A percentile compares a stretch with the other conserved stretches of the same genome.
Conservation (phyloP, 208 protist genomes). For the Angomonas ambiguus region DNA sequence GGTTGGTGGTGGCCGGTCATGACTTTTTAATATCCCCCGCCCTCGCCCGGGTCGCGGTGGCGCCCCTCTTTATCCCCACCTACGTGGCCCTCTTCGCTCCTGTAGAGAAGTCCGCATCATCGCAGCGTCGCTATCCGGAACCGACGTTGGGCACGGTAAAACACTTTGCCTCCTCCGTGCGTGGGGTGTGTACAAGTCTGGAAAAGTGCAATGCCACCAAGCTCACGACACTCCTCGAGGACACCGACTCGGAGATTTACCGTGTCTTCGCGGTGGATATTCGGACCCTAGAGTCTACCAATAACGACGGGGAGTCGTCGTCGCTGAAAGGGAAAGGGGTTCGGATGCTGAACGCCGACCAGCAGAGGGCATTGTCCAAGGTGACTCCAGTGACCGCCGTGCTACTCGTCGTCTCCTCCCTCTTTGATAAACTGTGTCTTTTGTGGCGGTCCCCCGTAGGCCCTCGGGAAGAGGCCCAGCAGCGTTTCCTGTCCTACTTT, state of each 20-base stretch:
- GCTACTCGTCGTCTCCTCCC: conserved; percentile 66
- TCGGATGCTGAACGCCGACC: background rate
- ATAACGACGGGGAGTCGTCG: conserved; percentile 5
- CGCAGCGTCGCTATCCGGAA: conserved; percentile 29
- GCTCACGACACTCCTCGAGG: conserved; percentile 31
- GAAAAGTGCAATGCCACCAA: conserved; percentile 50
- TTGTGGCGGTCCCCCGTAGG: conserved; percentile 42
- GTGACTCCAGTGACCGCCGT: conserved; percentile 45
- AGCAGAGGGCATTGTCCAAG: conserved; percentile 6
- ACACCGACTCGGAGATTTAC: conserved; percentile 19
- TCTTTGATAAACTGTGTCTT: conserved; percentile 76
- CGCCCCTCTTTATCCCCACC: conserved; percentile 68
- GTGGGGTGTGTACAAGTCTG: conserved; percentile 45
- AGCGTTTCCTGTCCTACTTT: conserved; percentile 72
- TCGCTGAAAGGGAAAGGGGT: background rate
- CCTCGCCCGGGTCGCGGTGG: conserved; percentile 48
- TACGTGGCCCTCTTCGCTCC: conserved; percentile 65
- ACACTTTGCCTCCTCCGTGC: conserved; percentile 59
- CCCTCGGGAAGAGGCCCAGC: conserved; percentile 22
- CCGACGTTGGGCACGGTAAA: conserved; percentile 44
- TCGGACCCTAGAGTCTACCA: background rate
- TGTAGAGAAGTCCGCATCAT: conserved; percentile 2
- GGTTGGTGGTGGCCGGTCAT: conserved; percentile 47
- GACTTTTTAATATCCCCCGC: conserved; percentile 67
- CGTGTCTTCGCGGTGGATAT: conserved; percentile 4